These are phyloP conservation scores for Litchi chinensis DNA, from an alignment of 345 rosid species.

Conservation along the genomic window DNA sequence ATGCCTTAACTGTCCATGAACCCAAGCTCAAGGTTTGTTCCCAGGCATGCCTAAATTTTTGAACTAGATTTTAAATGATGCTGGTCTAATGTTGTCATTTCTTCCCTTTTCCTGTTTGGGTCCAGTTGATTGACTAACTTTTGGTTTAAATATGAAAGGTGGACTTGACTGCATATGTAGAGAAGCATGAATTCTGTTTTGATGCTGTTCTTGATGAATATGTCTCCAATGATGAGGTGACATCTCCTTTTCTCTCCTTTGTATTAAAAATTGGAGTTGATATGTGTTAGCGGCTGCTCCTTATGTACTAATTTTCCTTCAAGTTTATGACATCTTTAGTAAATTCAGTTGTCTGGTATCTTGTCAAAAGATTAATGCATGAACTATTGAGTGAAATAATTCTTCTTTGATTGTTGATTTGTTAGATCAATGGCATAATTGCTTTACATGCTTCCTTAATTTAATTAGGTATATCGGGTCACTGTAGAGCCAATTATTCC, in stretches of 20 bases:
- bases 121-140: constrained; percentile 14
- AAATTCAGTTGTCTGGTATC: constrained; percentile 2
- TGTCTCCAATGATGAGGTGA: constrained; percentile 91
- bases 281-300: not conserved
- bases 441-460: constrained; percentile 18
- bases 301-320: not conserved
- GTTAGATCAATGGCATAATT: constrained; percentile 20
- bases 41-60: constrained; percentile 12
- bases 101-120: not conserved
- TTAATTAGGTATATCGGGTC: constrained; percentile 73
- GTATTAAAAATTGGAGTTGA: not conserved
- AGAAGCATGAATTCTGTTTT: constrained; percentile 97
- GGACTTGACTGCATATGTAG: constrained; percentile 98
- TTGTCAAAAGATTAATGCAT: not conserved
- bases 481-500: constrained; percentile 98
- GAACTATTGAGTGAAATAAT: not conserved
- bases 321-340: not conserved
- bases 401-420: constrained; percentile 10
- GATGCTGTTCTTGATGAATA: constrained; percentile 94
- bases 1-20: constrained; percentile 81
- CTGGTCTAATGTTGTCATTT: not conserved
- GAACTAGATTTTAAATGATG: constrained; percentile 8
- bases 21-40: constrained; percentile 89
- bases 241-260: not conserved
- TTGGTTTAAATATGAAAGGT: constrained; percentile 64